Base-by-base conservation (phyloP, 768 basidiomycete genomes). In the Macrolepiota fuliginosa region DNA sequence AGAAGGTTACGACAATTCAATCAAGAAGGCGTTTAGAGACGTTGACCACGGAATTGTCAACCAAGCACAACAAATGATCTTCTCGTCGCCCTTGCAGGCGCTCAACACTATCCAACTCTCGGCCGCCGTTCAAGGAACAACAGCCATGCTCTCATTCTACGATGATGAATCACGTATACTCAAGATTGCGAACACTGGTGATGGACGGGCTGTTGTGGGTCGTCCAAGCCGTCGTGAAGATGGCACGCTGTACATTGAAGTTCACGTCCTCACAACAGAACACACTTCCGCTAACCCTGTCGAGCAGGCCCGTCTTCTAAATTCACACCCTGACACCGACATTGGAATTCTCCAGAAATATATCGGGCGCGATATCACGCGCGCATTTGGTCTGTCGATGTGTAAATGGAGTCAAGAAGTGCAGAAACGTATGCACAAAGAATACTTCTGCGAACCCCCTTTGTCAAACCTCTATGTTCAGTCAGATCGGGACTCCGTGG, bases 161-260 rank as follows among this genome's bases (percentile, higher is more conserved):
- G 78, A 81, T 46, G 70, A 69, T 10, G 67, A 72, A 24, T 66
- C 68, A 10, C 70, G 73, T 10, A 64, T 69, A 0, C 73, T 82
- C 4, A 73, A 74, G 55, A 63, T 79, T 24, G 77, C 76, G 2
- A 66, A 73, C 29, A 72, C 79, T 5, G 79, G 80, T 1, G 75
- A 81, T 65, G 73, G 72, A 32, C 77, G 79, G 15, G 80, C 77
- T 5, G 72, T 81, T 3, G 68, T 80, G 7, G 81, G 80, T 6
- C 70, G 79, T 13, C 71, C 66, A 1, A 59, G 40, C 2, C 52
- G 49, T 1, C 56, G 63, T 36, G 62, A 67, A 25, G 62, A 73
- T 40, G 74, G 76, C 5, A 54, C 51, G 13, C 40, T 11, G 4
- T 54, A 54, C 35, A 13, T 54, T 65, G 73, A 74, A 27, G 74